phyloP scores from a whole-genome alignment of 352 stramenopile genomes.

The Phytophthora colocasiae region DNA sequence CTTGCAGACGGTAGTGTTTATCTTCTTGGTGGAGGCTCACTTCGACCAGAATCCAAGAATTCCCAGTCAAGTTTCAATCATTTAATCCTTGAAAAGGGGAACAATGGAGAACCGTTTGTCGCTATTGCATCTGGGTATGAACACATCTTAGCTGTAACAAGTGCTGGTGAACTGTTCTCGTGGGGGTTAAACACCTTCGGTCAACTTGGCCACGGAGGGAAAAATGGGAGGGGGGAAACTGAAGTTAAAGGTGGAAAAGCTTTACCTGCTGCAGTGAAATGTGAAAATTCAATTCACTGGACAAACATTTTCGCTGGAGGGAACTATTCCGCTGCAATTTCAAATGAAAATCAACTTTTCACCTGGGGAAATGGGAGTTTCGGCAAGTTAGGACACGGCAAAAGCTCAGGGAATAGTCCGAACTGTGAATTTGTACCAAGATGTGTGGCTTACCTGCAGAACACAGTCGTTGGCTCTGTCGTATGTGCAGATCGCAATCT shows the following conservation, averaged over 20 bases:
- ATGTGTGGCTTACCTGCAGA: constrained; percentile 47
- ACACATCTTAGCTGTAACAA: constrained; percentile 75
- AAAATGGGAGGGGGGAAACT: constrained; percentile 20
- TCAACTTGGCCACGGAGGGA: constrained; percentile 69
- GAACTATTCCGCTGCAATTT: constrained; percentile 67
- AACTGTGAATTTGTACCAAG: constrained; percentile 43
- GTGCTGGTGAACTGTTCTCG: constrained; percentile 55
- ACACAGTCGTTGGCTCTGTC: constrained; percentile 46
- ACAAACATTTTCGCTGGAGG: constrained; percentile 63
- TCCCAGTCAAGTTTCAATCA: constrained; percentile 23
- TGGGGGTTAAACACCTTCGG: constrained; percentile 88
- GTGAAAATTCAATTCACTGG: constrained; percentile 37
- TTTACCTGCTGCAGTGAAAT: constrained; percentile 20
- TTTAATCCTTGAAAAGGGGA: constrained; percentile 39
- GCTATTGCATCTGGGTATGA: constrained; percentile 69
- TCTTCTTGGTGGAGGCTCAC: constrained; percentile 78
- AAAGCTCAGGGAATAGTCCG: not conserved
- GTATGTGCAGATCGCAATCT: constrained; percentile 59
- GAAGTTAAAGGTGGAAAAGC: constrained; percentile 35
- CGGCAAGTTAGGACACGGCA: constrained; percentile 58
- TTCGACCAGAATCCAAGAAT: constrained; percentile 32
- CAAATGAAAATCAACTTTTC: constrained; percentile 42
- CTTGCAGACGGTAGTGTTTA: constrained; percentile 73
- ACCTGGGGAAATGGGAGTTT: constrained; percentile 67
- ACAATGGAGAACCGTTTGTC: constrained; percentile 50